These are phyloP conservation scores for Vigna reflexopilosa DNA, from an alignment of 306 rosid species.

Conservation along the genomic window DNA sequence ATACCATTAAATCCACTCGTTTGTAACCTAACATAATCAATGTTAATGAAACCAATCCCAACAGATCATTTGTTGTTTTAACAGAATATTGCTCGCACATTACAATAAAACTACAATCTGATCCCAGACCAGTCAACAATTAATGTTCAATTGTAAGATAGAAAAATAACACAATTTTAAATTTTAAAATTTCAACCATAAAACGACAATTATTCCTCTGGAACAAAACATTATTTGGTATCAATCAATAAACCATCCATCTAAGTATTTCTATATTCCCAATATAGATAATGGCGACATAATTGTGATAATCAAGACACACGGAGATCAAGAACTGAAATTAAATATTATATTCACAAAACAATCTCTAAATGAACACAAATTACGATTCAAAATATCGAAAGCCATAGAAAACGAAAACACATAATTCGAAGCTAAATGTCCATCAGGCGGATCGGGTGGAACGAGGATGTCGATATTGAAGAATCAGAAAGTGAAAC, in stretches of 20 bases:
- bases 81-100: background rate
- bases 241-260: background rate
- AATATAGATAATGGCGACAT: background rate
- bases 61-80: background rate
- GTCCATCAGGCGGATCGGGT: background rate
- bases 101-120: background rate
- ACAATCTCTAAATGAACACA: background rate
- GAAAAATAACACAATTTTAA: background rate
- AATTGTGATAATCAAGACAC: background rate
- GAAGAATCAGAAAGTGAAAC: slow-evolving; percentile 2
- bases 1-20: background rate
- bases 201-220: background rate
- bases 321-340: slow-evolving; percentile 6
- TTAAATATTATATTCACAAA: background rate
- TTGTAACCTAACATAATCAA: background rate
- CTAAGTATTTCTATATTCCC: background rate
- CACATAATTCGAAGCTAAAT: background rate
- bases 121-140: slow-evolving; percentile 20
- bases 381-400: slow-evolving; percentile 12
- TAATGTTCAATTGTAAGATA: slow-evolving; percentile 3
- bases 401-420: slow-evolving; percentile 4
- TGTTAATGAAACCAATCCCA: background rate
- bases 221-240: background rate
- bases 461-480: slow-evolving; percentile 22
- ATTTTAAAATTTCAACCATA: background rate